phyloP scores from a whole-genome alignment of 441 rosid genomes.

The Croton laevigatus region DNA sequence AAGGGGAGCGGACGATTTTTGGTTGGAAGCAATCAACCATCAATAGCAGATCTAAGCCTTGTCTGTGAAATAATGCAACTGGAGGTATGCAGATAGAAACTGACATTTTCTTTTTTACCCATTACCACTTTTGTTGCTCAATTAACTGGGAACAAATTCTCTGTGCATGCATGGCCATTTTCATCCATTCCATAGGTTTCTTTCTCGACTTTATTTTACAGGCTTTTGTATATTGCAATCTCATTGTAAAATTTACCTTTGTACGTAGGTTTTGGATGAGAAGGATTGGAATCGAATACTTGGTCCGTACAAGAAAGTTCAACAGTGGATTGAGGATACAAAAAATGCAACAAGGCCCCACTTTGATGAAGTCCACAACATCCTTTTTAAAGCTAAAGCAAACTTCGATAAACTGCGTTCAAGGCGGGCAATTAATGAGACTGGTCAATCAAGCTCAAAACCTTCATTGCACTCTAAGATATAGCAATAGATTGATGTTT shows the following conservation, averaged over 20 bases:
- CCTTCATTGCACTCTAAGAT: conserved; percentile 39
- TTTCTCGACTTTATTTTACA: not conserved
- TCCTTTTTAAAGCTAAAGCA: conserved; percentile 46
- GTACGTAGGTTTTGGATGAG: conserved; percentile 61
- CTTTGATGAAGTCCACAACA: conserved; percentile 71
- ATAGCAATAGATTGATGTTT: conserved; percentile 22
- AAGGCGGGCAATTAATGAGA: conserved; percentile 20
- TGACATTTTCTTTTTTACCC: not conserved
- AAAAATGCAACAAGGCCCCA: conserved; percentile 66
- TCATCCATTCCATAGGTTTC: not conserved
- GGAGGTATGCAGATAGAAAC: conserved; percentile 49
- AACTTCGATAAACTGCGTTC: conserved; percentile 34
- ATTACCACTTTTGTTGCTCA: not conserved
- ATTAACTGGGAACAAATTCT: not conserved
- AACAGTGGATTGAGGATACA: conserved; percentile 72
- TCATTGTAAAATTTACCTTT: conserved; percentile 8
- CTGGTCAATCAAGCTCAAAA: conserved; percentile 26
- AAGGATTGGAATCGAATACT: conserved; percentile 53
- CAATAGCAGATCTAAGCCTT: conserved; percentile 88
- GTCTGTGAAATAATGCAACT: conserved; percentile 88
- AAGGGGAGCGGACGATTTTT: conserved; percentile 64
- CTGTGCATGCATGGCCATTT: not conserved
- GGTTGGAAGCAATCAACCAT: conserved; percentile 71
- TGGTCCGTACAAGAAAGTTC: conserved; percentile 65
- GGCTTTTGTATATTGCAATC: not conserved